Conservation (phyloP, 2,329 filamentous ascomycete genomes). For the Pleoardoris graminearum region DNA sequence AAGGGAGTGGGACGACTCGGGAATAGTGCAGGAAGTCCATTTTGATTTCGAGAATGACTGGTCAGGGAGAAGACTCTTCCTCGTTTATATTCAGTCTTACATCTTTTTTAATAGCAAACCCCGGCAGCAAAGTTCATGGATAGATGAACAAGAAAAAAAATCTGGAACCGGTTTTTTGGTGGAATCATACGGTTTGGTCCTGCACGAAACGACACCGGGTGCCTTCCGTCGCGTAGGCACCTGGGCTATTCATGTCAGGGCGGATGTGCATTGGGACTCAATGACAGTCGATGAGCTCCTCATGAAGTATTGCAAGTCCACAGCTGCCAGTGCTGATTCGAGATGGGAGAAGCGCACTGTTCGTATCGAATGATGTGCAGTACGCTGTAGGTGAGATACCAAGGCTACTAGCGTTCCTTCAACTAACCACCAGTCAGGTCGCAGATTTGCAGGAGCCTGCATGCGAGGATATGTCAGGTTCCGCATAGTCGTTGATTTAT, state of each 20-base stretch:
- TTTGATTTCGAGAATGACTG: background rate
- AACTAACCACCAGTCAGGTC: background rate
- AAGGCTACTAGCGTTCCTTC: background rate
- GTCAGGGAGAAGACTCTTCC: background rate
- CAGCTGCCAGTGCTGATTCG: background rate
- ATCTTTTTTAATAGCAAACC: no score
- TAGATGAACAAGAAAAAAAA: no score
- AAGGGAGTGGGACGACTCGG: no score
- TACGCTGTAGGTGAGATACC: no score
- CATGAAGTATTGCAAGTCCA: background rate
- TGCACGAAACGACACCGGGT: background rate
- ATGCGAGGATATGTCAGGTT: no score
- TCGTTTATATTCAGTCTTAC: background rate
- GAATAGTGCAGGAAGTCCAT: no score
- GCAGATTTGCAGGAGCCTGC: no score
- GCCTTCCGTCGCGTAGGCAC: background rate
- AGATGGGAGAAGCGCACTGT: background rate
- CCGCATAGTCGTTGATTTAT: no score
- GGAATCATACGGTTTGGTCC: background rate
- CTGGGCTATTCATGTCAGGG: background rate
- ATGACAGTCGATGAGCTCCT: background rate
- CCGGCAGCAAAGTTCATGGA: no score
- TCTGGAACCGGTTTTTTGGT: no score
- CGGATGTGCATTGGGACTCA: background rate
- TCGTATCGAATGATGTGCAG: background rate